A percentile compares a stretch with the other conserved stretches of the same genome.
Evolutionary conservation across 768 basidiomycete species (phyloP).

Genomic region (Galerina sulciceps): DNA sequence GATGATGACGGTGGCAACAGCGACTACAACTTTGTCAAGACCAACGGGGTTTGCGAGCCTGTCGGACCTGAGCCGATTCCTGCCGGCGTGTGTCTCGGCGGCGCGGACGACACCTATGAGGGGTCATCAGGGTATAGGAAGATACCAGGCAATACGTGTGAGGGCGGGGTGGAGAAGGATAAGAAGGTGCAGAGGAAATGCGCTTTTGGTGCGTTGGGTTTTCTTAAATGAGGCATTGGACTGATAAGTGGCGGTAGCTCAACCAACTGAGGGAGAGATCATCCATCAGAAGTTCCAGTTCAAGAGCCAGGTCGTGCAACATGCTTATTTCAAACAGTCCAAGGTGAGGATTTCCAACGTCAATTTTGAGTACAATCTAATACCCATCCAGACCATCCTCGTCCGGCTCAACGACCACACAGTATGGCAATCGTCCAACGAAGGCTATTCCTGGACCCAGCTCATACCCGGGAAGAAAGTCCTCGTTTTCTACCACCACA

Average conservation of each 20-base stretch:
- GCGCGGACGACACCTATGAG: slow-evolving; percentile 61
- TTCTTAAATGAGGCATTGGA: too few relatives aligned
- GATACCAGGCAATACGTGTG: slow-evolving; percentile 93
- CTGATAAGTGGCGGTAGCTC: too few relatives aligned
- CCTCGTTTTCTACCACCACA: slow-evolving; percentile 87
- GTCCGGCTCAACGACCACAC: slow-evolving; percentile 76
- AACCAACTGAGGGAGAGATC: slow-evolving; percentile 79
- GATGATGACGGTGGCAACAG: too few relatives aligned
- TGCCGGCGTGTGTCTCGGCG: slow-evolving; percentile 64
- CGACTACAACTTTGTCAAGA: slow-evolving; percentile 87
- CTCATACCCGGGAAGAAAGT: slow-evolving; percentile 65
- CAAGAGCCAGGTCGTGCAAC: slow-evolving; percentile 64
- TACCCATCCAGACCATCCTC: slow-evolving; percentile 67
- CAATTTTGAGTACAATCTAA: slow-evolving; percentile 3
- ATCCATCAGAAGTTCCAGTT: slow-evolving; percentile 83
- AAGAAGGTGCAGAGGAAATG: slow-evolving; percentile 74
- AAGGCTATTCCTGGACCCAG: slow-evolving; percentile 90
- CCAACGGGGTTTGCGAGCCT: slow-evolving; percentile 76
- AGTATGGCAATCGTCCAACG: slow-evolving; percentile 94
- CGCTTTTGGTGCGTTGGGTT: slow-evolving; percentile 65
- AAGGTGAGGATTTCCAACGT: slow-evolving; percentile 46
- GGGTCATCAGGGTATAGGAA: slow-evolving; percentile 93
- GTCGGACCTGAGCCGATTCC: slow-evolving; percentile 90
- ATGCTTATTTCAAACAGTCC: slow-evolving; percentile 85
- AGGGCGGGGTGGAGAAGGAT: slow-evolving; percentile 74